Base-by-base conservation (phyloP, 1,284 basidiomycete species). In the Pyrrhoderma noxium region DNA sequence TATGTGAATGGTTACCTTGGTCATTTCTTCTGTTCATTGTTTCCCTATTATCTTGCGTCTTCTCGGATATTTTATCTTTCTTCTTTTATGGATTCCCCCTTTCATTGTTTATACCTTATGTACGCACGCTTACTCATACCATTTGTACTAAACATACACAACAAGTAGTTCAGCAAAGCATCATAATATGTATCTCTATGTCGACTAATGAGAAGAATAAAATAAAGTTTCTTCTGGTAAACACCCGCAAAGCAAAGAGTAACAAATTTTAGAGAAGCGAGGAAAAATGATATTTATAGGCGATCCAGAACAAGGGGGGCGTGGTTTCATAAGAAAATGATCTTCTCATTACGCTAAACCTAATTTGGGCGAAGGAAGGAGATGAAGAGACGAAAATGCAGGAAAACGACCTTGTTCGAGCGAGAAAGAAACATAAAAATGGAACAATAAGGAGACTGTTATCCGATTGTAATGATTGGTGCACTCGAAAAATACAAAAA, bases 41-140 rank as follows among this genome's bases (percentile, higher is more conserved):
- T 50, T 45, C 42, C 18, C 9, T 22, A 23, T 22, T 39, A 21
- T 42, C 14, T 22, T 25, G 23, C 27, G 36, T 38, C 38, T 9
- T 22, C 38, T 16, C 38, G 40, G 48, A 41, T 43, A 49, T 42
- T 42, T 49, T 34, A 27, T 18, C 22, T 18, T 9, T 52, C 37
- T 25, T 23, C 13, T 41, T 25, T 46, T 39, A 37, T 35, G 44
- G 21, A 40, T 25, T 34, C 27, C 11, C 27, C n/a, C 7, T 5
- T 31, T 31, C 27, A 11, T 54, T 54, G 52, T 46, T 54, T 54
- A 54, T 54, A 50, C 47, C 16, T 44, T 54, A 54, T 54, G 52
- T 54, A 54, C 49, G 47, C 50, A 50, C 19, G n/a, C 23, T 42
- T 40, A 39, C 21, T 16, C 43, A 31, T 38, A 36, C 16, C 49